These are phyloP conservation scores for Tuber aestivum DNA, from an alignment of 495 filamentous ascomycete genomes.

Conservation along the genomic window DNA sequence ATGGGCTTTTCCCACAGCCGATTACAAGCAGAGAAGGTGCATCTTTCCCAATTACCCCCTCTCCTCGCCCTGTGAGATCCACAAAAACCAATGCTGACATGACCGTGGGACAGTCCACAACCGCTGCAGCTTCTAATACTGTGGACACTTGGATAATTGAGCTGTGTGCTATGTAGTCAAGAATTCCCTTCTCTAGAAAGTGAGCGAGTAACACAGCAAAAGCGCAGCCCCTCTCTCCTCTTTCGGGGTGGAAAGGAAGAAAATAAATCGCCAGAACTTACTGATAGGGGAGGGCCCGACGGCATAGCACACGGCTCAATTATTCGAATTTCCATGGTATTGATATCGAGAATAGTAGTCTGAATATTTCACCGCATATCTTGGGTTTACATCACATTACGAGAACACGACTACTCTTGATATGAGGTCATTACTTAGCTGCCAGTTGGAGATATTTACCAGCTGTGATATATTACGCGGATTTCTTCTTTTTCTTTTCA, in stretches of 20 bases:
- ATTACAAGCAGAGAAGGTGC: slow-evolving; percentile 25
- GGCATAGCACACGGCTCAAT: neutral
- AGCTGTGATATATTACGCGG: neutral
- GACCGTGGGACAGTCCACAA: slow-evolving; percentile 10
- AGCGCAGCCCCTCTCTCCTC: neutral
- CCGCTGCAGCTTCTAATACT: slow-evolving; percentile 21
- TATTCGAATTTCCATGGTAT: neutral
- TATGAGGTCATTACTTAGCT: neutral
- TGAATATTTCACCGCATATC: neutral
- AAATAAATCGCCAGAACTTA: neutral
- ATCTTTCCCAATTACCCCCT: neutral
- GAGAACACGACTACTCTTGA: neutral
- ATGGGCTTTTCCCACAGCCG: slow-evolving; percentile 61
- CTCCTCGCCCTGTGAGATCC: neutral
- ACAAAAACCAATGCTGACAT: neutral
- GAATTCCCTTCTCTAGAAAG: neutral
- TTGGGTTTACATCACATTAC: neutral
- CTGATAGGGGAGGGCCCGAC: neutral
- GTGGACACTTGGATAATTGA: neutral
- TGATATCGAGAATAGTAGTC: neutral
- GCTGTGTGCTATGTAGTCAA: neutral
- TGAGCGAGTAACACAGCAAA: neutral
- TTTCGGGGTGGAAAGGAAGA: neutral
- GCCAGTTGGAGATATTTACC: neutral
- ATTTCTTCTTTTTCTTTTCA: neutral